phyloP scores from a whole-genome alignment of 1,139 yeast species.

The Diutina ranongensis region DNA sequence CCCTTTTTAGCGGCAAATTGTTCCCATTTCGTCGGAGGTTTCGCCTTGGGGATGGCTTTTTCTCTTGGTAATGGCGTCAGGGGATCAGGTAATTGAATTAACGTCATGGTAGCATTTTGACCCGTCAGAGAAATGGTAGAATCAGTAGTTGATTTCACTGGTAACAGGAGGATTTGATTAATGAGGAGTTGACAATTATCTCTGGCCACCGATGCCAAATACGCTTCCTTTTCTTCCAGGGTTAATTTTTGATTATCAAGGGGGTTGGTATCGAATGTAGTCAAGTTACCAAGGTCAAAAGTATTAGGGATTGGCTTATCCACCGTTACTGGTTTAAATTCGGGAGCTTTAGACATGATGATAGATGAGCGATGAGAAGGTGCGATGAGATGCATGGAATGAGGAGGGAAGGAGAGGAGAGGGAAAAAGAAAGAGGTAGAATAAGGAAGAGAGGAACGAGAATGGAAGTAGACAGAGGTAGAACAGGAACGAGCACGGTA shows the following conservation, averaged over 20 bases:
- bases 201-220: constrained; percentile 62
- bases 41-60: constrained; percentile 86
- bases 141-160: constrained; percentile 76
- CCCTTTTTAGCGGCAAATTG: constrained; percentile 93
- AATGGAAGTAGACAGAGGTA: too few relatives aligned
- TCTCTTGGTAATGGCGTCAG: constrained; percentile 82
- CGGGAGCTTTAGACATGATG: background rate
- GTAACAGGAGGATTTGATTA: constrained; percentile 82
- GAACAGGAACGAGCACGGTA: too few relatives aligned
- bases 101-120: constrained; percentile 67
- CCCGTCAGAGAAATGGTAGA: constrained; percentile 49
- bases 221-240: constrained; percentile 46
- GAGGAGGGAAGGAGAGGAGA: background rate
- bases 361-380: too few relatives aligned
- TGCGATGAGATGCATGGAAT: constrained; percentile 3
- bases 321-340: constrained; percentile 63
- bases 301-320: constrained; percentile 80
- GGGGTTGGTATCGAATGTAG: constrained; percentile 82
- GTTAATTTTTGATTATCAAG: constrained; percentile 48
- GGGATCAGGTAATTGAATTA: constrained; percentile 80
- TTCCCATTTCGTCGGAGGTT: constrained; percentile 94
- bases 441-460: too few relatives aligned
- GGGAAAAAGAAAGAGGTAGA: background rate
- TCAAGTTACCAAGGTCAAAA: constrained; percentile 77
- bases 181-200: constrained; percentile 87